Percentiles rank a stretch among this genome's conserved stretches.
Conservation (phyloP, 257 asterid species). For the Lantana camara region DNA sequence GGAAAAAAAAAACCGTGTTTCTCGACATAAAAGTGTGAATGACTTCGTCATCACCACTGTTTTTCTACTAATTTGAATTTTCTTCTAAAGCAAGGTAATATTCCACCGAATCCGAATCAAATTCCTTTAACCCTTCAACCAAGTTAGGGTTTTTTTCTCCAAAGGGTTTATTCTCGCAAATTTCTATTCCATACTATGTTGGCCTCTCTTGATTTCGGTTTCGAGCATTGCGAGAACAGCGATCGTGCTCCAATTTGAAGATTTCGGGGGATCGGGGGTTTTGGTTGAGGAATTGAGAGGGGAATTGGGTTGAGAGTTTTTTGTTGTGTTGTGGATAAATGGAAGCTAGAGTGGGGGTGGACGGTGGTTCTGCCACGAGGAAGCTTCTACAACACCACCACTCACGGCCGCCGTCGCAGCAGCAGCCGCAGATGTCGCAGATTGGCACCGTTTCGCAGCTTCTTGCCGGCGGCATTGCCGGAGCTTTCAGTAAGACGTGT, state of each 20-base stretch:
- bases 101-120: background rate
- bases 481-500: constrained; percentile 80
- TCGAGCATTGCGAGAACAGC: background rate
- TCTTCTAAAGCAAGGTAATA: background rate
- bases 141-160: constrained; percentile 26
- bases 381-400: constrained; percentile 47
- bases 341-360: constrained; percentile 74
- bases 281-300: background rate
- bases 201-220: constrained; percentile 4
- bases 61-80: background rate
- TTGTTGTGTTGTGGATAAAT: too few species aligned
- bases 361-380: constrained; percentile 60
- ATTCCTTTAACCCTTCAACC: background rate
- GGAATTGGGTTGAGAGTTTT: background rate
- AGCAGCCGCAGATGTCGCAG: constrained; percentile 50
- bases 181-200: background rate
- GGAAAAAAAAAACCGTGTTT: too few species aligned
- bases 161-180: background rate
- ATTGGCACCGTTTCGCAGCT: constrained; percentile 77
- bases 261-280: background rate
- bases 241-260: constrained; percentile 16
- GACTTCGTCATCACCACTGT: background rate
- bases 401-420: constrained; percentile 33
- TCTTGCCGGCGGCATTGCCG: constrained; percentile 77
- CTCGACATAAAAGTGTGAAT: background rate